phyloP scores from a whole-genome alignment of 1,139 yeast genomes.

The Yamadazyma triangularis region DNA sequence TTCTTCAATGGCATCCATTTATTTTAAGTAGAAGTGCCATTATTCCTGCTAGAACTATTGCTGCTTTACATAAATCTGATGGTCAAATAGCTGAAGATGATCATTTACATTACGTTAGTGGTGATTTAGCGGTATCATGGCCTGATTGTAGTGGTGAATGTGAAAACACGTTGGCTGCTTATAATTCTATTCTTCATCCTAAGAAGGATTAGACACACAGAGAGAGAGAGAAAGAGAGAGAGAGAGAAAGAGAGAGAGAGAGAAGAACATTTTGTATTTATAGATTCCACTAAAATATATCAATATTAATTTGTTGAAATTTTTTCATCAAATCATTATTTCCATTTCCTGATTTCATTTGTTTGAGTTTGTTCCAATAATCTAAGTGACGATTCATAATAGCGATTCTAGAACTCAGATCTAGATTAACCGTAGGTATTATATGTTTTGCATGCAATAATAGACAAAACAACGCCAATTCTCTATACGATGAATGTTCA shows the following conservation, averaged over 20 bases:
- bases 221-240: neutral
- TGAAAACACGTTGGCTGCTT: constrained; percentile 42
- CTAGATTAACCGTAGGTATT: constrained; percentile 77
- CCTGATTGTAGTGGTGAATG: constrained; percentile 52
- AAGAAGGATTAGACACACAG: neutral
- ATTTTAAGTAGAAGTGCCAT: constrained; percentile 67
- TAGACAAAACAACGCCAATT: constrained; percentile 61
- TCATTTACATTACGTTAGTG: constrained; percentile 45
- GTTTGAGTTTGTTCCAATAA: constrained; percentile 34
- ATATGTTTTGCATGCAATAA: constrained; percentile 47
- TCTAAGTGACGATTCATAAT: constrained; percentile 45
- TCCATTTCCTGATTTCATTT: constrained; percentile 11
- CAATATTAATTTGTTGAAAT: constrained; percentile 12
- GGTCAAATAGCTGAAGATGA: constrained; percentile 25
- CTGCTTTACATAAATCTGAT: constrained; percentile 22
- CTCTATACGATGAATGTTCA: constrained; percentile 89
- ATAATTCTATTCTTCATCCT: constrained; percentile 18
- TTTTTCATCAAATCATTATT: constrained; percentile 9
- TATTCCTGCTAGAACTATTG: constrained; percentile 51
- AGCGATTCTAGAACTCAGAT: constrained; percentile 27
- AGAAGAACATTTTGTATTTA: neutral
- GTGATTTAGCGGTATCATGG: constrained; percentile 64
- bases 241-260: neutral
- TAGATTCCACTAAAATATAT: constrained; percentile 12
- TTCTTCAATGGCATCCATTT: constrained; percentile 91